Evolutionary conservation across 768 basidiomycete genomes (phyloP), one percentile per base, ranked within the genome.

Genomic region (Leccinum truebloodii): DNA sequence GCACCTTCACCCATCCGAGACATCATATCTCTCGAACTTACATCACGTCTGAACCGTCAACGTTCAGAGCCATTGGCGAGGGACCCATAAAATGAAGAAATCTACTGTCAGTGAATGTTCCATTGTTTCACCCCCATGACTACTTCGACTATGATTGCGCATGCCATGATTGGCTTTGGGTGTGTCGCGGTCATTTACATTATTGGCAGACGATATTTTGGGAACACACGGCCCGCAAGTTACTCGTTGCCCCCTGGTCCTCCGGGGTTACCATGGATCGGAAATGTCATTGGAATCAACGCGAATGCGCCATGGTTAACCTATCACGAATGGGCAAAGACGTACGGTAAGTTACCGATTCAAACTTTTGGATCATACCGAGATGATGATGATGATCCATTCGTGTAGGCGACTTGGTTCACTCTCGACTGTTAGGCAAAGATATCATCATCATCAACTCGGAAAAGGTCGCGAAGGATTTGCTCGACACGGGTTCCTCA

Each of bases 371-470:
- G 16, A 16, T 9, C 44, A 20, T 20, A 20, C 10, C 10, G 13
- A 44, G 7, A 41, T 18, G 4, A 44, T 41, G 8, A 41, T 18
- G 18, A 3, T 41, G 9, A 41, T 30, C 18, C 52, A 5, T 30
- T 51, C n/a, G 18, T n/a, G 8, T 18, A 52, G 51, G 51, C 18
- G 51, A 32, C 8, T 6, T 52, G 6, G n/a, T 52, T 32, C 8
- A 52, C 51, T 52, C 51, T 20, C 30, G 51, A 32, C 51, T 52
- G 9, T 34, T 52, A 20, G 51, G 51, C 30, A 52, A 32, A 32
- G 51, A 52, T 28, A 52, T 52, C n/a, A 52, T 52, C n/a, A 20
- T 52, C 30, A 52, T 52, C 30, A 52, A 34, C n/a, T 52, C 51
- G 51, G 51, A 52, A 52, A 34, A 20, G 16, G n/a, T 52, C n/a